Percentiles rank a stretch among this genome's conserved stretches.
phyloP scores from a whole-genome alignment of 805 yeast species.

The Babjeviella inositovora region DNA sequence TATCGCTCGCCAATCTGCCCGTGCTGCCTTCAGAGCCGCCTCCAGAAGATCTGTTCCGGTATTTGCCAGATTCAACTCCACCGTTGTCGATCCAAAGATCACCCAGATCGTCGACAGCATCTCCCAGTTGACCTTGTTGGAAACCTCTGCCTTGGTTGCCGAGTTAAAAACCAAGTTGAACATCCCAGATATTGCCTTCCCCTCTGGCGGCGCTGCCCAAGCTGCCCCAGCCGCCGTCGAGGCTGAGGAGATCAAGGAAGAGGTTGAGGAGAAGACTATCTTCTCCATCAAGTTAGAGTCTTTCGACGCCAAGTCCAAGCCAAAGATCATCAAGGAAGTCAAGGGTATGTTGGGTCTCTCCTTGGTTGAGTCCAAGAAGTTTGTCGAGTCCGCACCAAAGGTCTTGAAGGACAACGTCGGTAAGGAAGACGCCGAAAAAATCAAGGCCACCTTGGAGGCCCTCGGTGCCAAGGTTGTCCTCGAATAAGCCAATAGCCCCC shows the following conservation, averaged over 20 bases:
- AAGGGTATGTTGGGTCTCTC: constrained; percentile 83
- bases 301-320: constrained; percentile 88
- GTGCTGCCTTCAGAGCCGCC: constrained; percentile 16
- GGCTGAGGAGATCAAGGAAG: constrained; percentile 61
- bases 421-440: constrained; percentile 96
- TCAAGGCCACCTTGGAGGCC: constrained; percentile 82
- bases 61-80: constrained; percentile 17
- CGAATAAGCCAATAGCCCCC: constrained; percentile 55
- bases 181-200: constrained; percentile 86
- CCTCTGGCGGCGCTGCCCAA: constrained; percentile 52
- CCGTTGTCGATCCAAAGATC: constrained; percentile 67
- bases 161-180: constrained; percentile 73
- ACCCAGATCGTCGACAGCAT: constrained; percentile 78
- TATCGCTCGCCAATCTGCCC: constrained; percentile 19
- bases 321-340: constrained; percentile 95
- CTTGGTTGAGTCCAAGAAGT: constrained; percentile 92
- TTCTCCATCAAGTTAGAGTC: constrained; percentile 85
- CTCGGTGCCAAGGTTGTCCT: constrained; percentile 86
- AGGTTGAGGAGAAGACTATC: constrained; percentile 80
- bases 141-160: constrained; percentile 74
- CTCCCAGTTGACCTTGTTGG: constrained; percentile 78
- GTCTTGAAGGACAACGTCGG: constrained; percentile 87
- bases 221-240: constrained; percentile 58
- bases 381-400: constrained; percentile 97
- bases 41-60: constrained; percentile 7